Conservation (phyloP, 169 alveolate species). For the Pseudocohnilembus persalinus region DNA sequence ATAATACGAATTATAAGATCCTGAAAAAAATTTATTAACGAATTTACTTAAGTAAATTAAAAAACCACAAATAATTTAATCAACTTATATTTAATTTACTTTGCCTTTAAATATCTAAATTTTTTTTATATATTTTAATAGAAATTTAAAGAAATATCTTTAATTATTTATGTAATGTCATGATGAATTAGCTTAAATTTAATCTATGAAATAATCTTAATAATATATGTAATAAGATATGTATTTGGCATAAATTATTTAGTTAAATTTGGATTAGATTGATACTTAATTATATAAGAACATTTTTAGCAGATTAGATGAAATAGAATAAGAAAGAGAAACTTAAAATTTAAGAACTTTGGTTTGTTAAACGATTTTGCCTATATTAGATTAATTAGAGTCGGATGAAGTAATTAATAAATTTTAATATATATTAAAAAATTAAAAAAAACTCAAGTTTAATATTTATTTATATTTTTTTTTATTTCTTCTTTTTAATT, state of each 20-base stretch:
- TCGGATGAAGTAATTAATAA: neutral
- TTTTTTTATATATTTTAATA: neutral
- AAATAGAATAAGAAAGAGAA: slow-evolving; percentile 52
- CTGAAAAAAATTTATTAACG: slow-evolving; percentile 26
- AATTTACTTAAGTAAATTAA: slow-evolving; percentile 41
- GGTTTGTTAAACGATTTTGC: slow-evolving; percentile 41
- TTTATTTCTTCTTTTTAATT: neutral
- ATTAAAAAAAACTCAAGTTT: no score
- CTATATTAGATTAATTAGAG: slow-evolving; percentile 14
- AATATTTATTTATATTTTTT: no score
- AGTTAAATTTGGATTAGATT: slow-evolving; percentile 14
- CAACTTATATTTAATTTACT: slow-evolving; percentile 10
- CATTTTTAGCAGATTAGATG: slow-evolving; percentile 29
- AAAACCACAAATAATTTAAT: slow-evolving; percentile 2
- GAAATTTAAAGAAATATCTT: slow-evolving; percentile 5
- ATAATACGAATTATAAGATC: slow-evolving; percentile 15
- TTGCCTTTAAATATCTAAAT: neutral
- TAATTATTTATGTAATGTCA: neutral
- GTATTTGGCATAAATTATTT: neutral
- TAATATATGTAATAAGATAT: slow-evolving; percentile 8
- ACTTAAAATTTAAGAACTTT: slow-evolving; percentile 44
- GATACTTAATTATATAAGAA: slow-evolving; percentile 22
- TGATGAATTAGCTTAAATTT: no score
- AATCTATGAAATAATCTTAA: no score
- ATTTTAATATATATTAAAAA: neutral